These are phyloP conservation scores for Themeda triandra DNA, from an alignment of 176 grass and related monocot genomes.

Conservation along the genomic window DNA sequence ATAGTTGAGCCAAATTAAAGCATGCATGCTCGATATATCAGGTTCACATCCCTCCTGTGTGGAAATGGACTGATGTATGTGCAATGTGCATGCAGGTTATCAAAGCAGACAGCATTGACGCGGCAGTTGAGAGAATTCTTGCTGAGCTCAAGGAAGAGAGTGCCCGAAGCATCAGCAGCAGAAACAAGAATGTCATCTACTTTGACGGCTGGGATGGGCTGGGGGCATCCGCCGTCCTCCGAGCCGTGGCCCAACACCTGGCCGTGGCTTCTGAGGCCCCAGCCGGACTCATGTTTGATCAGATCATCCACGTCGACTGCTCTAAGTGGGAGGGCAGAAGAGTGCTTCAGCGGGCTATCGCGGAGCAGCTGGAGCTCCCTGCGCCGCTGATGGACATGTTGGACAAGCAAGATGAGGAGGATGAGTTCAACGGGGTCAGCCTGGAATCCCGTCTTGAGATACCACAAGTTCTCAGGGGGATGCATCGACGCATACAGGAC, in stretches of 20 bases:
- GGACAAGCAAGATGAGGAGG: not conserved
- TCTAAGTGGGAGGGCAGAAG: not conserved
- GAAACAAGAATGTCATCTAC: not conserved
- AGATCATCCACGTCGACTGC: not conserved
- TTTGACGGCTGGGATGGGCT: not conserved
- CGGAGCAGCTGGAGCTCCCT: not conserved
- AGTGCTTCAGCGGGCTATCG: not conserved
- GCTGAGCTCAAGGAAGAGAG: not conserved
- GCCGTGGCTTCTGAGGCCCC: not conserved
- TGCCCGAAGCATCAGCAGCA: not conserved
- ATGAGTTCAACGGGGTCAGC: not conserved
- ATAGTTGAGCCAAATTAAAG: too few species aligned
- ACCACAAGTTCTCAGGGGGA: not conserved
- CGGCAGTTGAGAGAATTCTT: not conserved
- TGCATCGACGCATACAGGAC: not conserved
- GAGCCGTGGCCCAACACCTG: not conserved
- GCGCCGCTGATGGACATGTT: not conserved
- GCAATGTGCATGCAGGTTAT: not conserved
- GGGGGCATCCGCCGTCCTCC: not conserved
- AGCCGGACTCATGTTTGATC: not conserved
- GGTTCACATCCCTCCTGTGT: too few species aligned
- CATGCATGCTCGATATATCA: too few species aligned
- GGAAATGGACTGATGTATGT: not conserved
- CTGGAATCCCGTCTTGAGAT: not conserved
- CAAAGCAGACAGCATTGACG: not conserved